Conservation (phyloP, 441 rosid species). For the Pelargonium cotyledonis region DNA sequence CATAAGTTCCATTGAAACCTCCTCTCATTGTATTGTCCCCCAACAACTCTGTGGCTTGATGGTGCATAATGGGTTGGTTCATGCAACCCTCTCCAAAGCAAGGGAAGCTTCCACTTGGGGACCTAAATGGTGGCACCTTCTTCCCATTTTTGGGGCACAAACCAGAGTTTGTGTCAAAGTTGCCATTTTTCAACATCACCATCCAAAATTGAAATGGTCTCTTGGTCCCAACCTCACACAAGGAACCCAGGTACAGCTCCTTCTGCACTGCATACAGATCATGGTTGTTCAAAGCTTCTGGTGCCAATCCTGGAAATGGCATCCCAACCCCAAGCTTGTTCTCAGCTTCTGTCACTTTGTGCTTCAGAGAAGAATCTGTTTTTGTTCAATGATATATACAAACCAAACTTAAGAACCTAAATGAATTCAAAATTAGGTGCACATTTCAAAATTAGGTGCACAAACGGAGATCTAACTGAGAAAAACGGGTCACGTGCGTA, state of each 20-base stretch:
- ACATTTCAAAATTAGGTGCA: too few relatives aligned
- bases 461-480: conserved; percentile 12
- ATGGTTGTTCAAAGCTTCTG: conserved; percentile 29
- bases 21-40: conserved; percentile 43
- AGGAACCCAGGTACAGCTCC: conserved; percentile 51
- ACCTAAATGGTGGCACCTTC: conserved; percentile 39
- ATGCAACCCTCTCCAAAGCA: conserved; percentile 68
- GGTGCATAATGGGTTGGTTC: conserved; percentile 59
- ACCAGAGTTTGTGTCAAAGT: conserved; percentile 53
- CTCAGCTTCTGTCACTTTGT: conserved; percentile 41
- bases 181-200: conserved; percentile 69
- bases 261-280: conserved; percentile 52
- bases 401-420: too few relatives aligned
- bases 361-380: conserved; percentile 19
- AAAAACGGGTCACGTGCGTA: too few relatives aligned
- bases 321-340: conserved; percentile 54
- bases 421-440: too few relatives aligned
- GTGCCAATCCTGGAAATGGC: conserved; percentile 30
- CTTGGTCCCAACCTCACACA: conserved; percentile 37
- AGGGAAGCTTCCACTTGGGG: conserved; percentile 43
- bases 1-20: conserved; percentile 53
- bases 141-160: conserved; percentile 62
- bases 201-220: conserved; percentile 66
- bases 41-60: conserved; percentile 25
- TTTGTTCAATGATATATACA: conserved; percentile 24